Conservation (phyloP, 352 stramenopile species). For the Pythium diclinum region DNA sequence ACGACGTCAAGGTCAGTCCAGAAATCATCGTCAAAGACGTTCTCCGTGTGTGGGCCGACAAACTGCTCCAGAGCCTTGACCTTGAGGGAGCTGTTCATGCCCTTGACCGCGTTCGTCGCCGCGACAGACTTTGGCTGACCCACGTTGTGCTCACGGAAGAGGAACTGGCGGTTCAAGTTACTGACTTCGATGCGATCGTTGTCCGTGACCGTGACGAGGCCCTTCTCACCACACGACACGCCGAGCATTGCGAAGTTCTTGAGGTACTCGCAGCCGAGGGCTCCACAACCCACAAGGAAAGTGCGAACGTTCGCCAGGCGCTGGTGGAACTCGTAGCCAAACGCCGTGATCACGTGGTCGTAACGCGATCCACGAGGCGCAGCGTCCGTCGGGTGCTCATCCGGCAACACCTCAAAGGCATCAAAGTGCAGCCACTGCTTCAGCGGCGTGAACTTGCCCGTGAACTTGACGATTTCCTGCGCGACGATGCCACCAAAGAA, state of each 20-base stretch:
- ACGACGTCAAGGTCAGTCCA: slow-evolving; percentile 91
- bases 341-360: slow-evolving; percentile 76
- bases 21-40: slow-evolving; percentile 79
- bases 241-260: slow-evolving; percentile 89
- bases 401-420: slow-evolving; percentile 74
- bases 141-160: slow-evolving; percentile 86
- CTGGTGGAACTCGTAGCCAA: slow-evolving; percentile 68
- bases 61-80: slow-evolving; percentile 82
- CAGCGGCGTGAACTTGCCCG: slow-evolving; percentile 81
- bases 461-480: slow-evolving; percentile 88
- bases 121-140: slow-evolving; percentile 82
- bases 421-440: slow-evolving; percentile 87
- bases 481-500: slow-evolving; percentile 82
- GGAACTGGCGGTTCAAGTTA: slow-evolving; percentile 85
- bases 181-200: slow-evolving; percentile 89
- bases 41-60: slow-evolving; percentile 76
- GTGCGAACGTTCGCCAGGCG: slow-evolving; percentile 64
- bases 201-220: slow-evolving; percentile 79
- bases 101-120: slow-evolving; percentile 64
- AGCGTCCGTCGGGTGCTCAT: slow-evolving; percentile 50
- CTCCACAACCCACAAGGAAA: slow-evolving; percentile 81
- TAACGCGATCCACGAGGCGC: slow-evolving; percentile 66
- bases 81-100: slow-evolving; percentile 76
- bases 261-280: slow-evolving; percentile 80
- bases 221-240: slow-evolving; percentile 69